Evolutionary conservation across 2,329 filamentous ascomycete genomes (phyloP).

Genomic region (Botryotinia convoluta): DNA sequence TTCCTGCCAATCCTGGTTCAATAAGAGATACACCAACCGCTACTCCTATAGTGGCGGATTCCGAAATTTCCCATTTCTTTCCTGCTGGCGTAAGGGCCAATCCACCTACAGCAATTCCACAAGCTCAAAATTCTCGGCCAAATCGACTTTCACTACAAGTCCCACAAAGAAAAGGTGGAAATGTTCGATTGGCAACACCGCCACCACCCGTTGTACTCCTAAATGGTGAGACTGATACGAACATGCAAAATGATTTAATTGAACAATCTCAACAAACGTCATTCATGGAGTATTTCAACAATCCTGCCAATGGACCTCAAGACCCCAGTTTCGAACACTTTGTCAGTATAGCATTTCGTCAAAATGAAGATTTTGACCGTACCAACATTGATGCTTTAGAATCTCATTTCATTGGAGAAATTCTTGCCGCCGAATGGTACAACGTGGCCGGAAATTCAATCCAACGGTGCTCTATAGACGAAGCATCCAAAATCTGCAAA

Average conservation of each 20-base stretch:
- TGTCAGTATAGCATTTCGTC: slow-evolving; percentile 35
- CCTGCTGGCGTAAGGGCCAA: slow-evolving; percentile 28
- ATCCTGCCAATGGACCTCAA: slow-evolving; percentile 23
- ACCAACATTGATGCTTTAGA: slow-evolving; percentile 59
- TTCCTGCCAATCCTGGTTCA: slow-evolving; percentile 58
- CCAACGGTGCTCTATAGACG: slow-evolving; percentile 48
- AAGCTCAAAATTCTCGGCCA: slow-evolving; percentile 40
- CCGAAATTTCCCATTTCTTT: slow-evolving; percentile 40
- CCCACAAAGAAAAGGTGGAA: slow-evolving; percentile 57
- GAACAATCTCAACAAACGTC: slow-evolving; percentile 27
- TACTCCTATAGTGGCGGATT: slow-evolving; percentile 45
- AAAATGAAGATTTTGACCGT: slow-evolving; percentile 37
- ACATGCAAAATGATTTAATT: slow-evolving; percentile 37
- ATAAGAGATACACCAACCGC: slow-evolving; percentile 44
- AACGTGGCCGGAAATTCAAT: slow-evolving; percentile 47
- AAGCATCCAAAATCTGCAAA: slow-evolving; percentile 53
- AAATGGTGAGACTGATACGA: slow-evolving; percentile 42
- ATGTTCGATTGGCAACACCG: slow-evolving; percentile 60
- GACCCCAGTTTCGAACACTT: slow-evolving; percentile 30
- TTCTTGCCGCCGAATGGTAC: slow-evolving; percentile 52
- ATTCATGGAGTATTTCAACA: slow-evolving; percentile 36
- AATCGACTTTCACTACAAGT: slow-evolving; percentile 60
- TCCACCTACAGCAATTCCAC: slow-evolving; percentile 25
- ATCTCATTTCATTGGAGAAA: slow-evolving; percentile 51
- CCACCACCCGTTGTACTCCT: slow-evolving; percentile 46